Evolutionary conservation across 78 protist species (phyloP), one percentile per base, ranked within the genome.

Genomic region (Paratrimastix pyriformis): DNA sequence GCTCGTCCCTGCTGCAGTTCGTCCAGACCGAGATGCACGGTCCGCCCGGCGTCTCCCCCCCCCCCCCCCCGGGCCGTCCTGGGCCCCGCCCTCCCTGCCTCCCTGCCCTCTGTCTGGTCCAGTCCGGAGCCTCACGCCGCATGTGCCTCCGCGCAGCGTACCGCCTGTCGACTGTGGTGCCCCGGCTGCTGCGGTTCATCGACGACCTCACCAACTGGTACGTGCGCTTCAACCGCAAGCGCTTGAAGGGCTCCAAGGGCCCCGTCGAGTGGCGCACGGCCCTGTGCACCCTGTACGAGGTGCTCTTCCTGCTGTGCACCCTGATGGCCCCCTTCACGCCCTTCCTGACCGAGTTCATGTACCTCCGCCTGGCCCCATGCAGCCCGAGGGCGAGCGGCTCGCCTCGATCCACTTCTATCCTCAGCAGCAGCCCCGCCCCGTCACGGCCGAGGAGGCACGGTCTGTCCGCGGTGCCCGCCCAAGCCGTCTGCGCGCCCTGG

Each of bases 291-390:
- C 89, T 91, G 59, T 86, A 46, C 58, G 85, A 88, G 72, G 93
- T 90, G 18, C 72, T 93, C n/a, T 13, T 88, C 75, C 84, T 83
- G 38, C 59, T 92, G 71, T 35, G 76, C 73, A 35, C 40, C 58
- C 59, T 88, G 52, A 88, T 94, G 98, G 97, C 97, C 21, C 98
- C 99, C 48, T 88, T 97, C 91, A 94, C 99, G 9, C 99, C 99
- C 62, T 94, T 96, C 96, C 26, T 97, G 54, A 64, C 90, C 26
- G 99, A 97, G 78, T 33, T 38, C 78, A 58, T 96, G 82, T 96
- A 90, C 85, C 95, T 82, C 66, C 84, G 86, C 62, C 87, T 97
- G 48, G 30, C 40, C 48, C 46, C 21, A 18, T 43, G 26, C 5
- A 72, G 91, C 39, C 91, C 44, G 74, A 33, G 1, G 85, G 48